phyloP scores from a whole-genome alignment of 352 stramenopile species.

The Globisporangium ultimum region DNA sequence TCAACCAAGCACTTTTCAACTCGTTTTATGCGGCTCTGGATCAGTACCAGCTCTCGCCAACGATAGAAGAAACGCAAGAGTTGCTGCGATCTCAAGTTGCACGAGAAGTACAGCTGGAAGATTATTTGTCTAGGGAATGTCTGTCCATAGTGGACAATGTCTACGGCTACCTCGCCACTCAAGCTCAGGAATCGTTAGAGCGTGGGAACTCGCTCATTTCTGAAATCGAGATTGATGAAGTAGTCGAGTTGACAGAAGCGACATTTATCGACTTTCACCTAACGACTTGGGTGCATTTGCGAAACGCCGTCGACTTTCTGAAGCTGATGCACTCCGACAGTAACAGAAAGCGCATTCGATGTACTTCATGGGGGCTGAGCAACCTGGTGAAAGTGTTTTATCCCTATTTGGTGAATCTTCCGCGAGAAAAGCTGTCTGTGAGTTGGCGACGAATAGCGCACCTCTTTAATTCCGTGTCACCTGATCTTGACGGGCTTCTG shows the following conservation, averaged over 20 bases:
- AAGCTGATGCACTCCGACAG: slow-evolving; percentile 5
- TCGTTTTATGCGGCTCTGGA: slow-evolving; percentile 31
- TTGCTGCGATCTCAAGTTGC: slow-evolving; percentile 19
- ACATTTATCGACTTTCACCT: slow-evolving; percentile 23
- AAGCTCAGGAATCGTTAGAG: slow-evolving; percentile 15
- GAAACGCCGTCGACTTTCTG: slow-evolving; percentile 19
- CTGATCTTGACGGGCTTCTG: slow-evolving; percentile 17
- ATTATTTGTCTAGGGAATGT: slow-evolving; percentile 7
- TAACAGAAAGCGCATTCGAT: not conserved
- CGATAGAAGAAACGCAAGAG: slow-evolving; percentile 6
- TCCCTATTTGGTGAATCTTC: slow-evolving; percentile 56
- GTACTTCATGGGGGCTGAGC: slow-evolving; percentile 25
- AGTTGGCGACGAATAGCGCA: slow-evolving; percentile 35
- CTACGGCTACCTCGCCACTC: slow-evolving; percentile 12
- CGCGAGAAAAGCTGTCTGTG: slow-evolving; percentile 34
- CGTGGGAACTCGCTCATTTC: slow-evolving; percentile 34
- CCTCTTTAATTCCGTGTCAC: slow-evolving; percentile 20
- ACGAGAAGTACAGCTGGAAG: slow-evolving; percentile 19
- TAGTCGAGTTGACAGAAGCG: slow-evolving; percentile 26
- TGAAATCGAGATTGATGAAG: slow-evolving; percentile 36
- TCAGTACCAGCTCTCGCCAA: slow-evolving; percentile 23
- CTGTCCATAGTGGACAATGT: slow-evolving; percentile 12
- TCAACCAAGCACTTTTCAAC: slow-evolving; percentile 17
- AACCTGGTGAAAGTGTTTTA: slow-evolving; percentile 62
- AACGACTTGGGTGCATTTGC: slow-evolving; percentile 22